These are phyloP conservation scores for Albizia julibrissin DNA, from an alignment of 306 rosid species.

Conservation along the genomic window DNA sequence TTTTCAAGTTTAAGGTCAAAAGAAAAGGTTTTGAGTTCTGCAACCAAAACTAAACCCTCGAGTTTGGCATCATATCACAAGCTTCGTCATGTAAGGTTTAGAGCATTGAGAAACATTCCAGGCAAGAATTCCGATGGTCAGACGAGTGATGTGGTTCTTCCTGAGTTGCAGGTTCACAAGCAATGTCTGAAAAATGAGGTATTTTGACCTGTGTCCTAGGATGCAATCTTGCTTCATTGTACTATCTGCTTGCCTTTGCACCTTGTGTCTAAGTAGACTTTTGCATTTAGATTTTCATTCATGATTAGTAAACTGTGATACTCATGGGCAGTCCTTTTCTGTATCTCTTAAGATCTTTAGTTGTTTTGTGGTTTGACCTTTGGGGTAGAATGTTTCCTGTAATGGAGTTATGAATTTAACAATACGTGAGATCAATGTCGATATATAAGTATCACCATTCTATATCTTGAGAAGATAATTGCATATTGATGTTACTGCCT, in stretches of 20 bases:
- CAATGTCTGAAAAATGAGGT: slow-evolving; percentile 65
- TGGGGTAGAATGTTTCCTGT: slow-evolving; percentile 21
- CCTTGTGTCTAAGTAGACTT: not conserved
- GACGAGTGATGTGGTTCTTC: slow-evolving; percentile 45
- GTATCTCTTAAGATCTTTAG: not conserved
- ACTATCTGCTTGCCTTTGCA: not conserved
- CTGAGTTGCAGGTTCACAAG: slow-evolving; percentile 45
- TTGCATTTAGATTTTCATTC: slow-evolving; percentile 7
- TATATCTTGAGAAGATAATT: not conserved
- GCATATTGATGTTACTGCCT: not conserved
- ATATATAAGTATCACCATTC: not conserved
- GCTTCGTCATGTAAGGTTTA: slow-evolving; percentile 38
- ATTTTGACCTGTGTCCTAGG: slow-evolving; percentile 15
- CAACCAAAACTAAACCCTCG: slow-evolving; percentile 39
- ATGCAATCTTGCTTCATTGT: slow-evolving; percentile 14
- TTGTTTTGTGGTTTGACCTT: not conserved
- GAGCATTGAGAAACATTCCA: slow-evolving; percentile 50
- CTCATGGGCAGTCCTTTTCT: not conserved
- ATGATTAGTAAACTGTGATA: not conserved
- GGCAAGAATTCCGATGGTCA: slow-evolving; percentile 44
- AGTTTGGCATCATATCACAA: slow-evolving; percentile 43
- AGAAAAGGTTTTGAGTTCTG: slow-evolving; percentile 44
- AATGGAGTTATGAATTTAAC: not conserved
- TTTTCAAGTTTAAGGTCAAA: slow-evolving; percentile 51
- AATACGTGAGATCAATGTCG: not conserved